Percentiles rank a stretch among this genome's conserved stretches.
Conservation (phyloP, 2,329 filamentous ascomycete species). For the Arthrobotrys megalospora region DNA sequence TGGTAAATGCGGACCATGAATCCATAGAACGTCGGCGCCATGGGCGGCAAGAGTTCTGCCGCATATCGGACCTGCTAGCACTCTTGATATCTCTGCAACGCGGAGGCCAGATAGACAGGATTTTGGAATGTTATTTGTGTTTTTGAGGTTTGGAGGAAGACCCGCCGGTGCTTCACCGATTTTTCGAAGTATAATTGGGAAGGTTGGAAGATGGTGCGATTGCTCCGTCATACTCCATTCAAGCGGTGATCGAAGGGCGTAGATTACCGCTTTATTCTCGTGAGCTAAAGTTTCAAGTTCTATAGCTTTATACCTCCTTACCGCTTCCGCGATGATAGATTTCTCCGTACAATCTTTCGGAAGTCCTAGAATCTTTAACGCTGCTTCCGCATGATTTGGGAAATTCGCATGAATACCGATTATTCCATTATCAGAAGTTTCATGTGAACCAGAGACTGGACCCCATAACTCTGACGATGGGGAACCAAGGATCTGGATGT, state of each 20-base stretch:
- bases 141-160: conserved; percentile 62
- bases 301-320: conserved; percentile 67
- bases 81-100: conserved; percentile 67
- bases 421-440: conserved; percentile 70
- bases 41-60: conserved; percentile 67
- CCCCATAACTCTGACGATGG: conserved; percentile 66
- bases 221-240: conserved; percentile 73
- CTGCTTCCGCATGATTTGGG: conserved; percentile 70
- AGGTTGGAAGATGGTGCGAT: conserved; percentile 68
- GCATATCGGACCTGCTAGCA: conserved; percentile 67
- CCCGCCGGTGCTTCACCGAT: conserved; percentile 63
- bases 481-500: conserved; percentile 11
- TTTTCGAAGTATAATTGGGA: conserved; percentile 70
- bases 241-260: conserved; percentile 70
- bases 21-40: conserved; percentile 68
- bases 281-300: conserved; percentile 71
- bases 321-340: conserved; percentile 68
- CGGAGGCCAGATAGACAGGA: conserved; percentile 68
- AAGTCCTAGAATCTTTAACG: conserved; percentile 69
- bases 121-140: conserved; percentile 2
- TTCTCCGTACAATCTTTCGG: conserved; percentile 65
- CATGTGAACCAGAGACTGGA: conserved; percentile 72
- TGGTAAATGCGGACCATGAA: conserved; percentile 66
- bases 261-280: conserved; percentile 68
- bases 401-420: conserved; percentile 74